These are phyloP conservation scores for Phylloporus rhodoxanthus DNA, from an alignment of 768 basidiomycete species.

Conservation along the genomic window DNA sequence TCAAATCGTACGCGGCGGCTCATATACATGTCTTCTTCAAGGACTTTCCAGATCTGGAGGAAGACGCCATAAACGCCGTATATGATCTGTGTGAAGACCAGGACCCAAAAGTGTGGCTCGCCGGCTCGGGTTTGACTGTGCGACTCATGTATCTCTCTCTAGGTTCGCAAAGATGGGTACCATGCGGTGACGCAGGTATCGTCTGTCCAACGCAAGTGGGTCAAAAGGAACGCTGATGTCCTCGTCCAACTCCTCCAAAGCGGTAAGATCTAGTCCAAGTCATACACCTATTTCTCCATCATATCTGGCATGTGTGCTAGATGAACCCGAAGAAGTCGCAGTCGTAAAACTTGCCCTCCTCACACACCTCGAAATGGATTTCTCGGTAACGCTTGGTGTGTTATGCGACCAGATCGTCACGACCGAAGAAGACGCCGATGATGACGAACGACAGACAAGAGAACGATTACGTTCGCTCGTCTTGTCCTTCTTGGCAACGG, in stretches of 20 bases:
- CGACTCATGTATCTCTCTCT: not conserved
- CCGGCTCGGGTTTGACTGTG: constrained; percentile 3
- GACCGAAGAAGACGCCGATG: constrained; percentile 45
- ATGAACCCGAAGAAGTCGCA: constrained; percentile 59
- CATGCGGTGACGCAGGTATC: constrained; percentile 50
- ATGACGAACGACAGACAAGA: constrained; percentile 53
- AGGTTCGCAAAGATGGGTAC: constrained; percentile 72
- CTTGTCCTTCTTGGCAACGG: constrained; percentile 49
- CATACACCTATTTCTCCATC: constrained; percentile 6
- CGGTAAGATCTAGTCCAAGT: constrained; percentile 38
- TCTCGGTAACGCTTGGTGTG: constrained; percentile 55
- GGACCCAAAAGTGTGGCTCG: constrained; percentile 39
- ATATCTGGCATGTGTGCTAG: constrained; percentile 31
- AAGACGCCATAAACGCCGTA: constrained; percentile 69
- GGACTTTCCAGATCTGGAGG: constrained; percentile 67
- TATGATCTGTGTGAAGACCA: constrained; percentile 76
- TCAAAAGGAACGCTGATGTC: constrained; percentile 70
- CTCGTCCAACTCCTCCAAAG: constrained; percentile 70
- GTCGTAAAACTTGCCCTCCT: constrained; percentile 56
- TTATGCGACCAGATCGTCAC: constrained; percentile 63
- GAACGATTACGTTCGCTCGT: constrained; percentile 56
- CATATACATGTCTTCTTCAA: constrained; percentile 55
- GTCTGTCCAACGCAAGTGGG: constrained; percentile 46
- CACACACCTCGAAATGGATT: constrained; percentile 61
- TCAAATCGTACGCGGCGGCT: constrained; percentile 54